Evolutionary conservation across 78 protist species (phyloP).

Genomic region (Dictyostelium intermedium): DNA sequence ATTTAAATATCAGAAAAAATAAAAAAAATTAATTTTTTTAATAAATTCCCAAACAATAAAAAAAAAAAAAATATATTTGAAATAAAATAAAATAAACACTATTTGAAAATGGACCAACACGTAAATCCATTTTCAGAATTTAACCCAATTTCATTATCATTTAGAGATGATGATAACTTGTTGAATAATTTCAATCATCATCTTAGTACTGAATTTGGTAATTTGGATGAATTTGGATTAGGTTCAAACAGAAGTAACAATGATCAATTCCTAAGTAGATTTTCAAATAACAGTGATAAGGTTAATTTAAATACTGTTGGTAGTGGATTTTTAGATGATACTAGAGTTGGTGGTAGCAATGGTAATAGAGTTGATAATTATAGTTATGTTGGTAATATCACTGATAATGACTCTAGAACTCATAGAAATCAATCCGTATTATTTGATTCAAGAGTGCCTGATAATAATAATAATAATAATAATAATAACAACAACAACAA

Average conservation of each 20-base stretch:
- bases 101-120: neutral
- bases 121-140: slow-evolving; percentile 12
- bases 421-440: slow-evolving; percentile 1
- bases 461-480: neutral
- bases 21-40: no score
- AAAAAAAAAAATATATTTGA: no score
- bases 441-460: neutral
- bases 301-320: neutral
- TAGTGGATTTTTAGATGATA: neutral
- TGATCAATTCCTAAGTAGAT: neutral
- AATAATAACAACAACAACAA: neutral
- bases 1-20: no score
- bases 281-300: neutral
- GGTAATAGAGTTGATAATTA: neutral
- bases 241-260: neutral
- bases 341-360: neutral
- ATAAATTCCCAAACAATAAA: no score
- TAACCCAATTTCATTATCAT: slow-evolving; percentile 5
- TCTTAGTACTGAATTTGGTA: slow-evolving; percentile 1
- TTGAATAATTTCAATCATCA: neutral
- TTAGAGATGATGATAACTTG: neutral
- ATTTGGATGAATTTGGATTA: neutral
- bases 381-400: slow-evolving; percentile 33
- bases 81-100: no score
- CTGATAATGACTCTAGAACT: neutral